Conservation (phyloP, 2,329 filamentous ascomycete genomes). For the Rugonectria rugulosa region DNA sequence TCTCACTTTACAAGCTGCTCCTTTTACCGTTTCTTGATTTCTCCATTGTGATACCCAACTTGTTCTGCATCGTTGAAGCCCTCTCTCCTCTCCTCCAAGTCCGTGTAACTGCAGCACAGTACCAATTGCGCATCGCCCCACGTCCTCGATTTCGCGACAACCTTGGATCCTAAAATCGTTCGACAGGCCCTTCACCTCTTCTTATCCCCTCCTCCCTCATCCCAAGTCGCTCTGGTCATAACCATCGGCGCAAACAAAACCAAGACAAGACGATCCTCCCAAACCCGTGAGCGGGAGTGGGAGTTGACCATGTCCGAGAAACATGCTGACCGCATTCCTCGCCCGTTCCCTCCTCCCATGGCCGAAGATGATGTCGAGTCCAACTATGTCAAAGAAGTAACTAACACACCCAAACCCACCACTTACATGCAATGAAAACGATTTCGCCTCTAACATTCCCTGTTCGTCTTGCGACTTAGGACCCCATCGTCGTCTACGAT, state of each 20-base stretch:
- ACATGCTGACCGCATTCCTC: conserved; percentile 27
- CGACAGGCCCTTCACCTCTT: not conserved
- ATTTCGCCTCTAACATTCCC: conserved; percentile 22
- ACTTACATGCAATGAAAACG: too few relatives aligned
- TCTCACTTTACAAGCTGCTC: too few relatives aligned
- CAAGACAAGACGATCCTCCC: too few relatives aligned
- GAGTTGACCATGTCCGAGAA: conserved; percentile 26
- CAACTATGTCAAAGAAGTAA: conserved; percentile 36
- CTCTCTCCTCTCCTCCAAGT: too few relatives aligned
- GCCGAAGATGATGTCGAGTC: conserved; percentile 39
- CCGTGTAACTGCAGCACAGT: too few relatives aligned
- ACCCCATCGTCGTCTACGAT: conserved; percentile 29
- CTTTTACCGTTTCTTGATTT: too few relatives aligned
- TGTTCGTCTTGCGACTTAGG: conserved; percentile 30
- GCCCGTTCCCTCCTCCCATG: conserved; percentile 37
- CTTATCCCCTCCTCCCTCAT: conserved; percentile 7
- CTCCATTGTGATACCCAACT: too few relatives aligned
- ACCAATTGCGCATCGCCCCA: too few relatives aligned
- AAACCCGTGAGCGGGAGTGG: conserved; percentile 20
- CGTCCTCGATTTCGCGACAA: too few relatives aligned
- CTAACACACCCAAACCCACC: conserved; percentile 2
- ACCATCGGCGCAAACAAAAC: not conserved
- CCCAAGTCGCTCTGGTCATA: not conserved
- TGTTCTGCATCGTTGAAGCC: too few relatives aligned
- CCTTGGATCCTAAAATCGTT: too few relatives aligned